Evolutionary conservation across 2,329 filamentous ascomycete genomes (phyloP).

Genomic region (Trichoderma sp.): DNA sequence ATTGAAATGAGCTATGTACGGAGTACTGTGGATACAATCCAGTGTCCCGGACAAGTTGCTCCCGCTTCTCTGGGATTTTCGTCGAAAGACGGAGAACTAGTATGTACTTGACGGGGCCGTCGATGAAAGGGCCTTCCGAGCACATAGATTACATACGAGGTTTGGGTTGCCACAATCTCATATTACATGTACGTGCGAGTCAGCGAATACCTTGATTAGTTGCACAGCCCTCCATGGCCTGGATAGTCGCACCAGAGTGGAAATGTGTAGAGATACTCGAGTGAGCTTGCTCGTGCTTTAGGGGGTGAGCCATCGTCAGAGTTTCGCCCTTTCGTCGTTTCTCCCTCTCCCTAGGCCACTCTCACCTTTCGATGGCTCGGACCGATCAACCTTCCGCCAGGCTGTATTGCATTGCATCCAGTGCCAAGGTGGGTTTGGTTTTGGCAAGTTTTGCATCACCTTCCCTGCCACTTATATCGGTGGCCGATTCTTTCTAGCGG

Average conservation of each 20-base stretch:
- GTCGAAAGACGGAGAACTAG: not conserved
- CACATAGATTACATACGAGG: not conserved
- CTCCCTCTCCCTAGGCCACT: not conserved
- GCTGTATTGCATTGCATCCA: constrained; percentile 6
- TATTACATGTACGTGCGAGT: constrained; percentile 2
- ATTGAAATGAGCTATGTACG: not conserved
- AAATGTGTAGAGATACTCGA: not conserved
- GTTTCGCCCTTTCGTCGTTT: not conserved
- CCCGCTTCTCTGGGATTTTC: not conserved
- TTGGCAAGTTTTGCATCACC: not conserved
- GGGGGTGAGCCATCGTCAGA: not conserved
- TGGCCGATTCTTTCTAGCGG: constrained; percentile 11
- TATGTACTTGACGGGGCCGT: not conserved
- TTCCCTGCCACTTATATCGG: not conserved
- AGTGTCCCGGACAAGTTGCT: constrained; percentile 8
- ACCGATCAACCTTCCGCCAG: constrained; percentile 1
- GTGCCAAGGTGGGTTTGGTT: constrained; percentile 4
- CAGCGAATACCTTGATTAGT: not conserved
- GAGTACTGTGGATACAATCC: constrained; percentile 1
- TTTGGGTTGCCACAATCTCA: not conserved
- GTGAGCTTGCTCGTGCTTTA: not conserved
- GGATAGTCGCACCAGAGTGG: not conserved
- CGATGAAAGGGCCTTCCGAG: not conserved
- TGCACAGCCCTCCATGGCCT: not conserved
- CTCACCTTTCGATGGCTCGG: not conserved